Conservation (phyloP, 352 stramenopile species). For the Phytophthora tentaculata region DNA sequence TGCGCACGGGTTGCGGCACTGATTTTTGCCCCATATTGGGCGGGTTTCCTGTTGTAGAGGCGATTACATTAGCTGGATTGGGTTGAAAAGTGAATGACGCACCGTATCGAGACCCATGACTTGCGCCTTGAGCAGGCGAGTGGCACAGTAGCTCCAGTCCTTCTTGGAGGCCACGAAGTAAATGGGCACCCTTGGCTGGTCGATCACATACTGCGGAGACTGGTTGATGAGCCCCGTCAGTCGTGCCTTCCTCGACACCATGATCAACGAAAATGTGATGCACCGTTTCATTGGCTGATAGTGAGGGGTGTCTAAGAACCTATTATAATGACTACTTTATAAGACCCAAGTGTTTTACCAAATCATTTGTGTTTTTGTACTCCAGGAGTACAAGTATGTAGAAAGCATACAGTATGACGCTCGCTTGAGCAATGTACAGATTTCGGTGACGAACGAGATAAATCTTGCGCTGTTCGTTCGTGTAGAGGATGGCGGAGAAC, state of each 20-base stretch:
- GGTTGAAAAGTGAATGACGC: constrained; percentile 23
- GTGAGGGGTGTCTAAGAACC: not conserved
- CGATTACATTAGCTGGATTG: not conserved
- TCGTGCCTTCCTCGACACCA: constrained; percentile 37
- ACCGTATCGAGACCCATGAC: constrained; percentile 81
- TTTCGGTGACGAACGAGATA: constrained; percentile 1
- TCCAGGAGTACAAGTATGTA: no score
- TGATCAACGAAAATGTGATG: constrained; percentile 3
- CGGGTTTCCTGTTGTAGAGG: constrained; percentile 64
- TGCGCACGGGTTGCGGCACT: constrained; percentile 50
- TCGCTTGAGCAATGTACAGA: no score
- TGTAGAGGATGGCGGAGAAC: not conserved
- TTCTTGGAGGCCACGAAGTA: constrained; percentile 56
- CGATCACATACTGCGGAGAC: constrained; percentile 61
- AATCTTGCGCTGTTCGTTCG: constrained; percentile 8
- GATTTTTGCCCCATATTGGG: constrained; percentile 54
- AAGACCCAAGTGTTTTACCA: not conserved
- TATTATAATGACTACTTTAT: not conserved
- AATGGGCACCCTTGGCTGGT: constrained; percentile 40
- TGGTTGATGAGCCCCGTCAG: constrained; percentile 57
- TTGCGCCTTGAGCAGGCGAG: constrained; percentile 48
- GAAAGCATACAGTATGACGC: no score
- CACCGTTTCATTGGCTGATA: constrained; percentile 24
- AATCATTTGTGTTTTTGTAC: constrained; percentile 1
- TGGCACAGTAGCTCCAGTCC: constrained; percentile 59